Evolutionary conservation across 441 rosid species (phyloP).

Genomic region (Melastoma candidum): DNA sequence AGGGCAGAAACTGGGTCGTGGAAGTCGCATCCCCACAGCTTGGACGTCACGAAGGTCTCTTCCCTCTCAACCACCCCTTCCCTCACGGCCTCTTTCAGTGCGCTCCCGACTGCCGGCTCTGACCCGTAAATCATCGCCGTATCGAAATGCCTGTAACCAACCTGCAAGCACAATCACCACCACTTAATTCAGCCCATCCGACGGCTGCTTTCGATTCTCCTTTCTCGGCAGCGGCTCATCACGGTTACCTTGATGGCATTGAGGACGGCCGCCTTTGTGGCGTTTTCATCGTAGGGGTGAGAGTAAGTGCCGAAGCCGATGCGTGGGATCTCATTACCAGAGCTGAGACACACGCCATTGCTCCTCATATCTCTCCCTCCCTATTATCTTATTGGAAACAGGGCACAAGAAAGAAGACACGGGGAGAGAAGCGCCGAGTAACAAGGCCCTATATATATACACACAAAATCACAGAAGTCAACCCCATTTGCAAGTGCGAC

Average conservation of each 20-base stretch:
- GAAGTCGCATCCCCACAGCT: slow-evolving; percentile 80
- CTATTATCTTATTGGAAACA: background rate
- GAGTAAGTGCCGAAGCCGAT: slow-evolving; percentile 79
- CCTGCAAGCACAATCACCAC: slow-evolving; percentile 25
- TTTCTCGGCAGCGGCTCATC: background rate
- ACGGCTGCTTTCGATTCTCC: background rate
- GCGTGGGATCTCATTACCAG: slow-evolving; percentile 54
- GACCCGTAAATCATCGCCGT: slow-evolving; percentile 80
- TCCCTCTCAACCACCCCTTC: slow-evolving; percentile 37
- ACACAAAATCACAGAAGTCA: too few relatives aligned
- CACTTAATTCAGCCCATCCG: background rate
- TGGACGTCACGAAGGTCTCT: slow-evolving; percentile 64
- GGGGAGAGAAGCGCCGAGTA: slow-evolving; percentile 1
- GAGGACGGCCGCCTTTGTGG: slow-evolving; percentile 47
- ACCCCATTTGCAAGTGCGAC: too few relatives aligned
- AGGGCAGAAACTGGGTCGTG: slow-evolving; percentile 78
- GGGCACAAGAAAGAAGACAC: background rate
- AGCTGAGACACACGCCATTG: slow-evolving; percentile 39
- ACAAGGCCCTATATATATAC: background rate
- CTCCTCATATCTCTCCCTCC: slow-evolving; percentile 27
- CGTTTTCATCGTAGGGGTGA: slow-evolving; percentile 27
- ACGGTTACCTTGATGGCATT: slow-evolving; percentile 50
- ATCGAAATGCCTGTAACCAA: slow-evolving; percentile 80
- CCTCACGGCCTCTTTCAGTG: slow-evolving; percentile 35
- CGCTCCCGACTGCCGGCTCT: slow-evolving; percentile 73